These are phyloP conservation scores for Aspergillus sergii DNA, from an alignment of 2,329 filamentous ascomycete species.

Conservation along the genomic window DNA sequence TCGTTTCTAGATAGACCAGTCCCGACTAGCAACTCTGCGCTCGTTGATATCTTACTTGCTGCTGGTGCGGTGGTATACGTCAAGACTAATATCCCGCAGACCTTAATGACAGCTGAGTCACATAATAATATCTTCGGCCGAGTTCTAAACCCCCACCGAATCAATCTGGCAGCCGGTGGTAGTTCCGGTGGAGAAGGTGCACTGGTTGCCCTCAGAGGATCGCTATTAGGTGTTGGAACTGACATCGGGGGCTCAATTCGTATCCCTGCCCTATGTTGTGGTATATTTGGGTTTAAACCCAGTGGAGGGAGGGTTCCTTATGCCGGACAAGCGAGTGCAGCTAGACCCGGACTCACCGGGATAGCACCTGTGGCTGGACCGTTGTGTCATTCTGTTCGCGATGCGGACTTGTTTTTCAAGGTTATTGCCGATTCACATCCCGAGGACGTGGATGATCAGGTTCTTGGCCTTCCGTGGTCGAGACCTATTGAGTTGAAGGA, in stretches of 20 bases:
- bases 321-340: too few relatives aligned
- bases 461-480: too few relatives aligned
- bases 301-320: slow-evolving; percentile 17
- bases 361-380: too few relatives aligned
- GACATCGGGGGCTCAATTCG: slow-evolving; percentile 56
- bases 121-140: slow-evolving; percentile 62
- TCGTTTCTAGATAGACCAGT: slow-evolving; percentile 62
- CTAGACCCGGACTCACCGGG: too few relatives aligned
- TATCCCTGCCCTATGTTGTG: slow-evolving; percentile 52
- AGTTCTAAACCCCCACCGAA: slow-evolving; percentile 64
- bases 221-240: slow-evolving; percentile 61
- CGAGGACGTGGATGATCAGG: too few relatives aligned
- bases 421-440: too few relatives aligned
- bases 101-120: slow-evolving; percentile 49
- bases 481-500: too few relatives aligned
- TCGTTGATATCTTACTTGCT: slow-evolving; percentile 59
- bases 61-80: slow-evolving; percentile 67
- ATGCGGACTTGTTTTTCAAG: too few relatives aligned
- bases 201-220: slow-evolving; percentile 60
- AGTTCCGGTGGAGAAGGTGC: slow-evolving; percentile 68
- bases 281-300: slow-evolving; percentile 52
- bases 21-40: slow-evolving; percentile 50
- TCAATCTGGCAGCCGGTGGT: slow-evolving; percentile 62
- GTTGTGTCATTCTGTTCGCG: too few relatives aligned
- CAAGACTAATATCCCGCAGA: slow-evolving; percentile 70